Evolutionary conservation across 805 yeast species (phyloP), one percentile per base, ranked within the genome.

Genomic region (Jamesozyma spencerorum): DNA sequence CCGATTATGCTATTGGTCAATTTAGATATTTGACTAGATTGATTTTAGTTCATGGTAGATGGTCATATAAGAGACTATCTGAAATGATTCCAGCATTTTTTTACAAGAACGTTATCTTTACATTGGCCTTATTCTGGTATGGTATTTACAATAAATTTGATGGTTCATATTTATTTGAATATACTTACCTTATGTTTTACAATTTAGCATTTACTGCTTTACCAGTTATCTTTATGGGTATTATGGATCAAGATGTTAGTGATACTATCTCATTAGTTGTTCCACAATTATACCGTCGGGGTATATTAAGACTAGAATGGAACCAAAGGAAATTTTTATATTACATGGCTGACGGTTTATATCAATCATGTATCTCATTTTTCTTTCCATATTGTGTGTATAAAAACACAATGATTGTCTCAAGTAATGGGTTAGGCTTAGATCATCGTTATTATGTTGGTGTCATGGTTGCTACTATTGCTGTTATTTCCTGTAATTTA

Each of bases 51-150:
- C 94, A 84, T 61, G 94, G 94, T 26, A 70, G 92, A 62, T 84
- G 94, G 94, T 80, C 87, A 1, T 84, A 84, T 57, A 82, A 80
- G 59, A 69, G 94, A 60, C 68, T 84, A 35, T 73, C 85, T 28
- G 94, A 84, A 63, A 82, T 83, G 88, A 79, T 84, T 50, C 92
- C 92, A 13, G 69, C 77, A 50, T 84, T 84, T 64, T 84, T 84
- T 54, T 84, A 75, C 63, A 84, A 84, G 60, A 84, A 84, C 57
- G 84, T 81, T 40, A 75, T 79, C 46, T 84, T 81, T 66, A 75
- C 85, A 0, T 57, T 82, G 49, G 77, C 92, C 0, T 66, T 80
- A 47, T 83, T 82, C 58, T 84, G 92, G 90, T 84, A 74, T 56
- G 88, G 90, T 55, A 71, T 82, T 42, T 81, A 69, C 65, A 72